A percentile compares a stretch with the other conserved stretches of the same genome.
These are phyloP conservation scores for Phytophthora citrophthora DNA, from an alignment of 352 stramenopile species.

Conservation along the genomic window DNA sequence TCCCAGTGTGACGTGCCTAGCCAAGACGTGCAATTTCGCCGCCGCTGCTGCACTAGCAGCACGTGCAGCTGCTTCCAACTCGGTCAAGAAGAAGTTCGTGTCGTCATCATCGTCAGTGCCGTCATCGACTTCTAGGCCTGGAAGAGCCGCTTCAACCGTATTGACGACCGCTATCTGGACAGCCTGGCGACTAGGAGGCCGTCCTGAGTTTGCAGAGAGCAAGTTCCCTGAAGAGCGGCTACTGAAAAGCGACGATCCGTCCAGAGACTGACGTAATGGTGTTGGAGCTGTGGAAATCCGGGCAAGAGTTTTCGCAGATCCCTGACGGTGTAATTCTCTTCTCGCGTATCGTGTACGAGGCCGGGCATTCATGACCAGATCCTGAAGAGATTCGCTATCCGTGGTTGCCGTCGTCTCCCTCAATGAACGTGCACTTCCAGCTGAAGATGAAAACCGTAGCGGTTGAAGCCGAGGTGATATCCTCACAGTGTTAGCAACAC, in stretches of 20 bases:
- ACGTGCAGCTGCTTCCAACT: constrained; percentile 55
- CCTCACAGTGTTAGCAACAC: background rate
- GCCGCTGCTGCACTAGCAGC: constrained; percentile 19
- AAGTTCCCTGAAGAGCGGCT: constrained; percentile 13
- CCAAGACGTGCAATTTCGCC: constrained; percentile 40
- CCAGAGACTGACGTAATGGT: constrained; percentile 10
- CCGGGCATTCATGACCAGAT: constrained; percentile 43
- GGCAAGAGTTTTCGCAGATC: constrained; percentile 35
- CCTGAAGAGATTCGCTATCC: constrained; percentile 20
- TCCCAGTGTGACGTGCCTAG: constrained; percentile 45
- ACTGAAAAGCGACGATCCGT: constrained; percentile 4
- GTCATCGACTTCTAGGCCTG: constrained; percentile 9
- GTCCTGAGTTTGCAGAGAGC: background rate
- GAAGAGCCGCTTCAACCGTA: constrained; percentile 20
- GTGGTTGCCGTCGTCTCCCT: constrained; percentile 8
- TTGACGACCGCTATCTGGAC: constrained; percentile 14
- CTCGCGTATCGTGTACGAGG: constrained; percentile 64
- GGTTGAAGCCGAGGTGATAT: constrained; percentile 22
- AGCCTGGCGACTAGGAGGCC: constrained; percentile 15
- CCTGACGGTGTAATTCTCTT: constrained; percentile 42
- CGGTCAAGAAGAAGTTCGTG: constrained; percentile 79
- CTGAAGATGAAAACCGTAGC: constrained; percentile 18
- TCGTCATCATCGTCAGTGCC: constrained; percentile 46
- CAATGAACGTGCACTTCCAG: constrained; percentile 6
- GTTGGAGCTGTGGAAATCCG: constrained; percentile 41